phyloP scores from a whole-genome alignment of 106 monocot species.

The Narthecium ossifragum region DNA sequence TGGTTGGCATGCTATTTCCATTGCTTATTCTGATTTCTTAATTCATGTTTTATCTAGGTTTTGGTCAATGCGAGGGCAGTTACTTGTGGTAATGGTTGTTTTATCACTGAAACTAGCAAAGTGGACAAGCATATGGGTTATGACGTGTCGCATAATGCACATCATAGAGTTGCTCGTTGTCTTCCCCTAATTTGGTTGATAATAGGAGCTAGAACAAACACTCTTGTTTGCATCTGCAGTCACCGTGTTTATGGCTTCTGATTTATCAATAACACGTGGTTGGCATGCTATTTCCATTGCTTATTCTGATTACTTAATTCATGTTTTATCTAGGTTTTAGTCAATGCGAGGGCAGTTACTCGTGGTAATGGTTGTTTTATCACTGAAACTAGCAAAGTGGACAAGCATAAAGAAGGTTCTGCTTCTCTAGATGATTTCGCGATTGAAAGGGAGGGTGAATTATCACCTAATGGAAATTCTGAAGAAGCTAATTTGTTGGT shows the following conservation, averaged over 20 bases:
- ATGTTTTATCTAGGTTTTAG: slow-evolving; percentile 45
- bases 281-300: too few species aligned
- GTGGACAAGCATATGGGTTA: too few species aligned
- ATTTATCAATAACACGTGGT: background rate
- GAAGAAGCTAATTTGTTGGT: slow-evolving; percentile 89
- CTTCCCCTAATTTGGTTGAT: too few species aligned
- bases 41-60: too few species aligned
- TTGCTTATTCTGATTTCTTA: too few species aligned
- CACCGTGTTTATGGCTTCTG: background rate
- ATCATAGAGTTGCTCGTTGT: too few species aligned
- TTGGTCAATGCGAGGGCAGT: slow-evolving; percentile 21
- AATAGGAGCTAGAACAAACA: background rate
- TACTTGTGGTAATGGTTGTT: slow-evolving; percentile 35
- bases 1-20: too few species aligned
- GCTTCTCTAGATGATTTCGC: slow-evolving; percentile 23
- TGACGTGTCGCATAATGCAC: too few species aligned
- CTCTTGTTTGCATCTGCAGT: background rate
- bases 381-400: slow-evolving; percentile 29
- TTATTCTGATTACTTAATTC: too few species aligned
- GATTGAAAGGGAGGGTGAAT: slow-evolving; percentile 90
- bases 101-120: slow-evolving; percentile 28
- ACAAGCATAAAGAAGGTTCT: slow-evolving; percentile 22
- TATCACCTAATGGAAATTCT: slow-evolving; percentile 91
- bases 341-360: slow-evolving; percentile 15
- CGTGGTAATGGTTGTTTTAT: slow-evolving; percentile 36